Conservation (phyloP, 1,139 yeast genomes). For the Debaryomyces singareniensis region DNA sequence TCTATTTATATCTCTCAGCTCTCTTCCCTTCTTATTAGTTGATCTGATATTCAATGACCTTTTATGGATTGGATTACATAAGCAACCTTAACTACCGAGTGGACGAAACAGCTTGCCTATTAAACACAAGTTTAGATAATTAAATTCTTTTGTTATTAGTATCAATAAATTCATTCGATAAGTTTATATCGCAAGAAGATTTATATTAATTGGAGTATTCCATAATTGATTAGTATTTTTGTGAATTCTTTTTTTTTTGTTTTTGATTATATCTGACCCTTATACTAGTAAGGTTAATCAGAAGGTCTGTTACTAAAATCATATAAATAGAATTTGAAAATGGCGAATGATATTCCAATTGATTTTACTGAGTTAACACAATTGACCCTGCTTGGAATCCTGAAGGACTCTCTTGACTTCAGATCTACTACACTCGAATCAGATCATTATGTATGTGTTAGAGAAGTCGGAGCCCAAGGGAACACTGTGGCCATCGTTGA, state of each 20-base stretch:
- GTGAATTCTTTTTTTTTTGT: slow-evolving; percentile 3
- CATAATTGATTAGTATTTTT: slow-evolving; percentile 3
- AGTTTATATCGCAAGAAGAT: background rate
- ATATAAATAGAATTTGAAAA: slow-evolving; percentile 7
- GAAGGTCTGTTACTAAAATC: slow-evolving; percentile 1
- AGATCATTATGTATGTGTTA: slow-evolving; percentile 81
- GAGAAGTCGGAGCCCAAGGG: slow-evolving; percentile 71
- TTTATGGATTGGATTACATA: too few species aligned
- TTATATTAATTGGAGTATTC: slow-evolving; percentile 3
- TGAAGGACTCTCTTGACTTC: slow-evolving; percentile 80
- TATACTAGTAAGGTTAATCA: background rate
- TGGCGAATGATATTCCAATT: slow-evolving; percentile 72
- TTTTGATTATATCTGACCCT: slow-evolving; percentile 1
- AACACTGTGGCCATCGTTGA: slow-evolving; percentile 92
- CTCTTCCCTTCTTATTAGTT: too few species aligned
- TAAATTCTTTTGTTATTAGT: background rate
- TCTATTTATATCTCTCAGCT: background rate
- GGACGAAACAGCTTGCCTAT: background rate
- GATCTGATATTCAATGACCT: too few species aligned
- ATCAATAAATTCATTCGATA: background rate
- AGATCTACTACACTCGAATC: slow-evolving; percentile 92
- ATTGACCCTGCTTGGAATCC: slow-evolving; percentile 78
- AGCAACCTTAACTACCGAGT: too few species aligned
- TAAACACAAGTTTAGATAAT: background rate
- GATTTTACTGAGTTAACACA: slow-evolving; percentile 93